Percentiles rank a stretch among this genome's conserved stretches.
Evolutionary conservation across 495 filamentous ascomycete genomes (phyloP).

Genomic region (Xylaria curta): DNA sequence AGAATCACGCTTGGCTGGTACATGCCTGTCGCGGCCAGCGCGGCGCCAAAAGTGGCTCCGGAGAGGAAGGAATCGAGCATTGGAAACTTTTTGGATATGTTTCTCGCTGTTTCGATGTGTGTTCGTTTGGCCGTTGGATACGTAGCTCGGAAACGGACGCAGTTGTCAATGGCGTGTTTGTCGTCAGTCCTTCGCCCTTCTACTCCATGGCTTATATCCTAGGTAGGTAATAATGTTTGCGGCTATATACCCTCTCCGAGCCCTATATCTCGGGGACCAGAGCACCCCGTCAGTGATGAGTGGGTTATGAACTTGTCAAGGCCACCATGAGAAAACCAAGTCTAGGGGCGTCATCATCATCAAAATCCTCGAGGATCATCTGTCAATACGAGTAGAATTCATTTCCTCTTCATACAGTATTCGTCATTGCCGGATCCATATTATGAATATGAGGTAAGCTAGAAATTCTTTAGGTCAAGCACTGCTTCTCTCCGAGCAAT

Average conservation of each 20-base stretch:
- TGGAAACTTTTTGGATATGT: not conserved
- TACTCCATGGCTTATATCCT: not conserved
- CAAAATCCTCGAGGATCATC: slow-evolving; percentile 9
- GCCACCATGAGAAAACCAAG: not conserved
- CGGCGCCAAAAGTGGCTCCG: slow-evolving; percentile 61
- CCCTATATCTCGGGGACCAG: slow-evolving; percentile 14
- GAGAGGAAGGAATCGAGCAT: slow-evolving; percentile 39
- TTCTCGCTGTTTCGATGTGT: slow-evolving; percentile 26
- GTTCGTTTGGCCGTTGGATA: not conserved
- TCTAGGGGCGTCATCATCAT: not conserved
- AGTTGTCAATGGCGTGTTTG: no score
- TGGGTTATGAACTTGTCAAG: not conserved
- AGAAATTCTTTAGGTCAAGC: slow-evolving; percentile 9
- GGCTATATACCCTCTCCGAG: not conserved
- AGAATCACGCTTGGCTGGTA: slow-evolving; percentile 60
- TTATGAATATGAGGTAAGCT: not conserved
- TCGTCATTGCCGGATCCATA: slow-evolving; percentile 18
- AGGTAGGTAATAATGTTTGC: not conserved
- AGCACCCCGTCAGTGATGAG: slow-evolving; percentile 9
- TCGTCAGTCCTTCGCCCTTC: not conserved
- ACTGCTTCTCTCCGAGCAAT: not conserved
- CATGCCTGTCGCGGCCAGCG: slow-evolving; percentile 59
- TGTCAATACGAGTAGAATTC: not conserved
- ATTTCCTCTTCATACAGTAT: not conserved
- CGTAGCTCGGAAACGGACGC: not conserved